phyloP scores from a whole-genome alignment of 495 filamentous ascomycete genomes.

The Penicillium odoratum region DNA sequence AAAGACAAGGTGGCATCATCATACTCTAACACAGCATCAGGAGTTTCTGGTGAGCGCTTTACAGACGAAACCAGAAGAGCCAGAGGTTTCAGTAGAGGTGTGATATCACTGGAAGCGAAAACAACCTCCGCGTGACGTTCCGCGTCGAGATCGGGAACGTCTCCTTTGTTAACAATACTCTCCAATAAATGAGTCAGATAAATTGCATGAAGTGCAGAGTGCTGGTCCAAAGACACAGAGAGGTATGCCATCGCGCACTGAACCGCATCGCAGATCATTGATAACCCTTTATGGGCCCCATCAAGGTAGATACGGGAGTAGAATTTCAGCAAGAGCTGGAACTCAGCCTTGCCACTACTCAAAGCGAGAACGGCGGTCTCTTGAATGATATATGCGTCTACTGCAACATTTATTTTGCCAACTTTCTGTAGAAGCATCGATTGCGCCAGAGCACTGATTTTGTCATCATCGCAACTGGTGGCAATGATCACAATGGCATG shows the following conservation, averaged over 20 bases:
- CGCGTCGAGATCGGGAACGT: constrained; percentile 58
- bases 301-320: constrained; percentile 73
- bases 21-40: constrained; percentile 36
- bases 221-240: constrained; percentile 62
- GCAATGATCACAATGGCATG: constrained; percentile 89
- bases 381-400: constrained; percentile 80
- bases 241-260: constrained; percentile 73
- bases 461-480: constrained; percentile 74
- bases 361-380: constrained; percentile 78
- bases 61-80: constrained; percentile 69
- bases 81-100: constrained; percentile 77
- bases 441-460: constrained; percentile 91
- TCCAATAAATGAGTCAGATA: constrained; percentile 85
- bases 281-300: constrained; percentile 64
- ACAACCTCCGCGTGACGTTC: constrained; percentile 71
- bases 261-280: constrained; percentile 33
- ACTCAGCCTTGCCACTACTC: constrained; percentile 71
- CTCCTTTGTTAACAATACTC: constrained; percentile 85
- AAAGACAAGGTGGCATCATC: constrained; percentile 66
- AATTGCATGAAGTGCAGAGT: constrained; percentile 70
- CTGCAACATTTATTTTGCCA: constrained; percentile 69
- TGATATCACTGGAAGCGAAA: constrained; percentile 79
- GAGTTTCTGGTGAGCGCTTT: constrained; percentile 39
- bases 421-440: constrained; percentile 95
- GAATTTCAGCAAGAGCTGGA: constrained; percentile 79